A percentile compares a stretch with the other conserved stretches of the same genome.
Evolutionary conservation across 2,329 filamentous ascomycete genomes (phyloP).

Genomic region (Mycosphaerella sp.): DNA sequence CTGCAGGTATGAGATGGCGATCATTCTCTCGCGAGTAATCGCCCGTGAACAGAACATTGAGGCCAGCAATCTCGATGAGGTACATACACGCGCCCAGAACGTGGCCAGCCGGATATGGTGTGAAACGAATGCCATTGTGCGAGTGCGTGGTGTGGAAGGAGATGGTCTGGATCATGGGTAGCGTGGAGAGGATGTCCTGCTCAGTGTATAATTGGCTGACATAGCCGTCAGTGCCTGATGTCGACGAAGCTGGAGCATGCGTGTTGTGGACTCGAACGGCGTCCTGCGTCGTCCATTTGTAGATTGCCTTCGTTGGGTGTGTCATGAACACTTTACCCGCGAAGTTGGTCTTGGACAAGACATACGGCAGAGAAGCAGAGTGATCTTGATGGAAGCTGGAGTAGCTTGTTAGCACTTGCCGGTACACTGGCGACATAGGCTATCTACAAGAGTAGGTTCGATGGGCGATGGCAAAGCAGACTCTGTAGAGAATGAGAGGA

Average conservation of each 20-base stretch:
- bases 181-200: constrained; percentile 87
- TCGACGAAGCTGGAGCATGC: constrained; percentile 24
- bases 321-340: constrained; percentile 97
- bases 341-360: constrained; percentile 97
- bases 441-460: not conserved
- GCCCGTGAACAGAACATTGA: constrained; percentile 96
- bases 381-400: constrained; percentile 94
- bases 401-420: constrained; percentile 3
- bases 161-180: constrained; percentile 91
- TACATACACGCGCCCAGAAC: constrained; percentile 99
- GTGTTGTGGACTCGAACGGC: constrained; percentile 73
- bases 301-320: constrained; percentile 97
- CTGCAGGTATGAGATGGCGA: constrained; percentile 87
- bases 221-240: constrained; percentile 38
- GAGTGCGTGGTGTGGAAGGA: constrained; percentile 98
- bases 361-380: constrained; percentile 96
- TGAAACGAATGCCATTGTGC: constrained; percentile 92
- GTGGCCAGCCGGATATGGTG: constrained; percentile 92
- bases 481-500: constrained; percentile 11
- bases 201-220: constrained; percentile 78
- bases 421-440: not conserved
- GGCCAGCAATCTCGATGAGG: constrained; percentile 88
- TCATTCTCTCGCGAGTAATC: constrained; percentile 97
- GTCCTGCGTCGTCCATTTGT: constrained; percentile 99
- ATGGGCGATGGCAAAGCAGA: constrained; percentile 18